These are phyloP conservation scores for Candida tunisiensis DNA, from an alignment of 1,139 yeast genomes.

Conservation along the genomic window DNA sequence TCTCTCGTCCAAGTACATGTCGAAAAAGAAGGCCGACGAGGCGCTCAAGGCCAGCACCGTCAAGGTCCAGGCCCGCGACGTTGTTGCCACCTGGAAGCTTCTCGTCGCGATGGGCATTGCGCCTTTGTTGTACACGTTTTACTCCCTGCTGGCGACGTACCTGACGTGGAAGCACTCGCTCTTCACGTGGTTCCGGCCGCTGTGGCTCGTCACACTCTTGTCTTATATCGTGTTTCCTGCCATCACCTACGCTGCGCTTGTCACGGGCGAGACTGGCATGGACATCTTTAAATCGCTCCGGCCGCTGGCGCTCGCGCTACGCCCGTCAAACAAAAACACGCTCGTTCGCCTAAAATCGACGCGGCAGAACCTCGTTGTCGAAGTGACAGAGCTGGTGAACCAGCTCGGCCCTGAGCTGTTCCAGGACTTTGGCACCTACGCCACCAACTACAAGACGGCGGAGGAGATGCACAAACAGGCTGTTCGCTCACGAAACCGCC, in stretches of 20 bases:
- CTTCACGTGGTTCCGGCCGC: conserved; percentile 5
- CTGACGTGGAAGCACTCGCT: conserved; percentile 10
- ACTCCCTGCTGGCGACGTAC: conserved; percentile 53
- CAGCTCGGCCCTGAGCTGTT: conserved; percentile 61
- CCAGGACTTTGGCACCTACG: conserved; percentile 42
- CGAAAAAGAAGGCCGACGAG: conserved; percentile 51
- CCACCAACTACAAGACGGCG: too few relatives aligned
- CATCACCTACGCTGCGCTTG: conserved; percentile 68
- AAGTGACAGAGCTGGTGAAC: conserved; percentile 53
- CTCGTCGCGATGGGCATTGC: conserved; percentile 79
- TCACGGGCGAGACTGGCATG: conserved; percentile 86
- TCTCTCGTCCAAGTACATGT: conserved; percentile 54
- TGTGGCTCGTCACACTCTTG: conserved; percentile 6
- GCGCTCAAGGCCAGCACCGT: conserved; percentile 86
- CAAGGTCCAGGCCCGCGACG: conserved; percentile 82
- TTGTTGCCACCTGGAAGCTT: conserved; percentile 91
- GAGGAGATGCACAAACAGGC: too few relatives aligned
- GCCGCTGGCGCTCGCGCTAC: conserved; percentile 62
- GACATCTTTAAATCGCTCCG: conserved; percentile 71
- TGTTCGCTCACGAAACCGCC: too few relatives aligned
- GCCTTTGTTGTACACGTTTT: conserved; percentile 66
- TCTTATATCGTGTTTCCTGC: conserved; percentile 33
- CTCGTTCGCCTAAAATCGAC: conserved; percentile 38
- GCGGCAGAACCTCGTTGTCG: conserved; percentile 35
- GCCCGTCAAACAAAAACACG: conserved; percentile 27